Evolutionary conservation across 1,284 basidiomycete genomes (phyloP), one percentile per base, ranked within the genome.

Genomic region (Microbotryomycetes sp.): DNA sequence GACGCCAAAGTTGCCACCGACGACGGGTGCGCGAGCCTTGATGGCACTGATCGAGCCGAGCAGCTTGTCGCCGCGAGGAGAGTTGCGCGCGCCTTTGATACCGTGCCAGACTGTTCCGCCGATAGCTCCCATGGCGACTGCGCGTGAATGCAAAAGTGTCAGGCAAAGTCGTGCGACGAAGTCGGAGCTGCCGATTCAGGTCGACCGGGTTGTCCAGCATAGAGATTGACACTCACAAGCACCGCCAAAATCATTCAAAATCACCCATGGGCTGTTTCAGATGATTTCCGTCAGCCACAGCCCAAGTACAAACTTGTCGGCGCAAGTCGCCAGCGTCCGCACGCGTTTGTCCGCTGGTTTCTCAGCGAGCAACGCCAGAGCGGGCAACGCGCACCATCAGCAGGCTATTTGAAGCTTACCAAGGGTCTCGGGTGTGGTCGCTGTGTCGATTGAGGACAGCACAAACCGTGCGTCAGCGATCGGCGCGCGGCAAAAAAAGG

Each of bases 101-200:
- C 92, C 91, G 78, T 98, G 93, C 94, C 94, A 98, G 74, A 98
- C 92, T 69, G 90, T 91, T 72, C 94, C 91, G 71, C 92, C 92
- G 54, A 94, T 85, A 24, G 90, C 89, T 74, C 91, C 91, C 91
- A 94, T 94, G 35, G 91, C 84, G 75, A 75, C 59, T 57, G 53
- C 45, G 26, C 1, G 4, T 3, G 11, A 2, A 2, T 3, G 11
- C 7, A 13, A n/a, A n/a, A n/a, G 13, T 3, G n/a, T 15, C 30
- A 50, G 49, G 23, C 26, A 27, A n/a, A 35, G n/a, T 56, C 45
- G 46, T 11, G 52, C 46, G 48, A 26, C 21, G 9, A 30, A 5
- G 26, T 7, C 18, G 2, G 21, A 51, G 48, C 46, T 46, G 26
- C 4, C 18, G 5, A 35, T 21, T 15, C 23, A 55, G 15, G 45